A percentile compares a stretch with the other conserved stretches of the same genome.
phyloP scores from a whole-genome alignment of 2,329 filamentous ascomycete species.

The Leptographium procerum region DNA sequence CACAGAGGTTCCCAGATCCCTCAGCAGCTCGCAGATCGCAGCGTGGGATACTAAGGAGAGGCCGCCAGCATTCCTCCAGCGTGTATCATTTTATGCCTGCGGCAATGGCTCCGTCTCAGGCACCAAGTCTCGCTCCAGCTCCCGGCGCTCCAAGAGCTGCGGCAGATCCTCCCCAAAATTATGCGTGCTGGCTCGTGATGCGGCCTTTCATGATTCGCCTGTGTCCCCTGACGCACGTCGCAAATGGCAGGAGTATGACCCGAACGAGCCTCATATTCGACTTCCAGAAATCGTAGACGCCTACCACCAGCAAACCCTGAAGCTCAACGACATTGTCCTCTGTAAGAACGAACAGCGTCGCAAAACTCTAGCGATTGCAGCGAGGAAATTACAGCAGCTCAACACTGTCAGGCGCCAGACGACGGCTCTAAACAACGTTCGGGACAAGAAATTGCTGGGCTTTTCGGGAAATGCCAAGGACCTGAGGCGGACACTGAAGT shows the following conservation, averaged over 20 bases:
- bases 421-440: neutral
- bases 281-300: neutral
- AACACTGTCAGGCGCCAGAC: neutral
- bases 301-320: conserved; percentile 2
- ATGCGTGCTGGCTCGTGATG: neutral
- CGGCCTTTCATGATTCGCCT: neutral
- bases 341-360: neutral
- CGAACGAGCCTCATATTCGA: neutral
- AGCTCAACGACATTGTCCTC: neutral
- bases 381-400: neutral
- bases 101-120: neutral
- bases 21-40: neutral
- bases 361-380: neutral
- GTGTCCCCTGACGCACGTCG: neutral
- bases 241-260: neutral
- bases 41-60: neutral
- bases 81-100: neutral
- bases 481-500: neutral
- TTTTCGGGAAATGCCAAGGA: neutral
- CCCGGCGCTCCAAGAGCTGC: neutral
- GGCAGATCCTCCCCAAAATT: neutral
- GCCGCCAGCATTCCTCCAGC: neutral
- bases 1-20: neutral
- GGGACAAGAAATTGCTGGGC: neutral
- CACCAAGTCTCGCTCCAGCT: neutral